Base-by-base conservation (phyloP, 805 yeast species). In the Yarrowia bubula region DNA sequence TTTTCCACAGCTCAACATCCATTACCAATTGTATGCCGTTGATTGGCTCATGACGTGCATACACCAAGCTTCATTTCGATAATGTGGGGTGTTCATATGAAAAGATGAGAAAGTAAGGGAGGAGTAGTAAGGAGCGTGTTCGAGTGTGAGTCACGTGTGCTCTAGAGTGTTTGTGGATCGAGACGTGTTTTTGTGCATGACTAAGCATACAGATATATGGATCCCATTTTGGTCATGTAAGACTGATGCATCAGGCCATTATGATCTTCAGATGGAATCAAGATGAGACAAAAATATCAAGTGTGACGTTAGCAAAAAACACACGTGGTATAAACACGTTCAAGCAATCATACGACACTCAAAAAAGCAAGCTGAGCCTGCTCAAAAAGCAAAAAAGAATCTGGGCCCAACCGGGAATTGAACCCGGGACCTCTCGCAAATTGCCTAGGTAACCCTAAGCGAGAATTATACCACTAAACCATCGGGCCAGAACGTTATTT, bases 381-480 rank as follows among this genome's bases (percentile, higher is more conserved):
- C 10, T 35, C 38, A 35, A 4, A 8, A 22, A 3, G 9, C 8
- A 33, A 58, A 58, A 58, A 43, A 14, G 7, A 33, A 31, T 31
- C 14, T 31, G 63, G 64, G 64, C 64, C 64, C 64, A 58, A 58
- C 64, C 64, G 64, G 64, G 64, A 58, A 58, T 58, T 58, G 64
- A 58, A 58, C 64, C 64, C 64, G 64, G 64, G 64, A 58, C 64
- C 64, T 58, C 64, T 58, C 64, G 64, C 64, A 58, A 58, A 58
- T 58, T 58, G 64, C 64, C 37, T 32, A 58, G 64, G 64, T 14
- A 18, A 58, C 64, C 64, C 64, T 58, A 58, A 58, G 64, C 64
- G 64, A 58, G 64, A 58, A 58, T 58, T 58, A 58, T 58, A 58
- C 64, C 64, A 58, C 64, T 58, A 58, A 58, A 58, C 64, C 64